Conservation (phyloP, 2,329 filamentous ascomycete species). For the Neoascochyta sp. region DNA sequence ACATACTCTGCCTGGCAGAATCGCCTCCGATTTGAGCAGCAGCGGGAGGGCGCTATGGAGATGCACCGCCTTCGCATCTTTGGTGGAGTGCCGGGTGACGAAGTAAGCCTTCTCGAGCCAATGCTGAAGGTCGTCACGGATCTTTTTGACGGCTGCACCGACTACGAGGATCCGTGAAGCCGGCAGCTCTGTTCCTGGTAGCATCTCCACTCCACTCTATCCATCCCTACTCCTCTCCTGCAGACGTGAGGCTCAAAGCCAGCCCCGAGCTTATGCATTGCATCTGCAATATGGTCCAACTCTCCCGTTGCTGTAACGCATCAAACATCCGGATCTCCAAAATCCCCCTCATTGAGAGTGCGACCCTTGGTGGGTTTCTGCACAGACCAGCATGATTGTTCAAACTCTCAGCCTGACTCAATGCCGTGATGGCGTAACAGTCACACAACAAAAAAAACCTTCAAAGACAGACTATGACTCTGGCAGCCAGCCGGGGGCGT, state of each 20-base stretch:
- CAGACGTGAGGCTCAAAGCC: too few relatives aligned
- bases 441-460: slow-evolving; percentile 9
- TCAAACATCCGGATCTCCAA: slow-evolving; percentile 15
- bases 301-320: slow-evolving; percentile 23
- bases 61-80: slow-evolving; percentile 42
- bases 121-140: slow-evolving; percentile 48
- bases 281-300: slow-evolving; percentile 12
- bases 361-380: too few relatives aligned
- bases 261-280: too few relatives aligned
- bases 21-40: slow-evolving; percentile 27
- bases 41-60: slow-evolving; percentile 29
- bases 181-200: too few relatives aligned
- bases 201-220: slow-evolving; percentile 8
- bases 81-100: slow-evolving; percentile 43
- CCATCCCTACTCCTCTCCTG: slow-evolving; percentile 1
- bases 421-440: slow-evolving; percentile 13
- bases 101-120: slow-evolving; percentile 41
- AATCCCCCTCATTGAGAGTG: too few relatives aligned
- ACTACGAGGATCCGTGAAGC: slow-evolving; percentile 44
- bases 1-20: slow-evolving; percentile 39
- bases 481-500: slow-evolving; percentile 35
- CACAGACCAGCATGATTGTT: too few relatives aligned
- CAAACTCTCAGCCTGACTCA: too few relatives aligned
- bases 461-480: slow-evolving; percentile 21
- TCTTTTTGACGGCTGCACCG: slow-evolving; percentile 44